Conservation (phyloP, 176 grass and related monocot genomes). For the Oryza nivara region DNA sequence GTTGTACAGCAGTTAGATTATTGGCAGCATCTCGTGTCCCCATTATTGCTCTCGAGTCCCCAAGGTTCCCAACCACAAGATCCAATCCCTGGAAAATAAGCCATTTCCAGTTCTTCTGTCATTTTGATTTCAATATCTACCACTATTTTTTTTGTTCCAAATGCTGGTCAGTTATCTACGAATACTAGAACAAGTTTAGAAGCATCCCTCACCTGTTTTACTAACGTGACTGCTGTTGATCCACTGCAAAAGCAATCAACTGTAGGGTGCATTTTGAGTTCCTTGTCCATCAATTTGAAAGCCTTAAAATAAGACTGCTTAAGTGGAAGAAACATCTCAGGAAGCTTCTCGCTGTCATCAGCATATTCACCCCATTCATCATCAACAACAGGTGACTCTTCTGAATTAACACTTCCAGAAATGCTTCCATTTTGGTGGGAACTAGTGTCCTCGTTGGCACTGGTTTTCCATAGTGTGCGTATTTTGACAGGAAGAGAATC, state of each 20-base stretch:
- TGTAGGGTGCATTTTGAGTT: constrained; percentile 78
- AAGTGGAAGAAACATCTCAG: constrained; percentile 86
- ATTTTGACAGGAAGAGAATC: constrained; percentile 95
- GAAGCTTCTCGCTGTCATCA: constrained; percentile 62
- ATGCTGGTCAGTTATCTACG: constrained; percentile 10
- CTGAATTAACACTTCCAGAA: constrained; percentile 69
- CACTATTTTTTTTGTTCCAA: constrained; percentile 1
- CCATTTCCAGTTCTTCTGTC: constrained; percentile 42
- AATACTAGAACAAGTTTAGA: constrained; percentile 40
- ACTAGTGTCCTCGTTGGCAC: constrained; percentile 47
- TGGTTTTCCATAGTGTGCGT: constrained; percentile 65
- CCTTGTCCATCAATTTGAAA: constrained; percentile 96
- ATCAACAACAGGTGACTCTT: constrained; percentile 76
- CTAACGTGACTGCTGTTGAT: constrained; percentile 85
- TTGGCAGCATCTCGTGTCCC: constrained; percentile 78
- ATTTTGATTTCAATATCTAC: constrained; percentile 27
- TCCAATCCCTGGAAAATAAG: constrained; percentile 79
- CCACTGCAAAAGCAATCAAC: constrained; percentile 99
- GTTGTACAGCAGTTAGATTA: constrained; percentile 89
- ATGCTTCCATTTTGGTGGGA: constrained; percentile 66
- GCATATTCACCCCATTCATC: constrained; percentile 73
- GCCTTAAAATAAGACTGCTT: constrained; percentile 91
- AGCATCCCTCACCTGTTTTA: constrained; percentile 81
- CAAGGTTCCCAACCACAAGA: constrained; percentile 96
- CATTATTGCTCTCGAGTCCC: constrained; percentile 97